Evolutionary conservation across 345 rosid species (phyloP).

Genomic region (Boechera divaricarpa): DNA sequence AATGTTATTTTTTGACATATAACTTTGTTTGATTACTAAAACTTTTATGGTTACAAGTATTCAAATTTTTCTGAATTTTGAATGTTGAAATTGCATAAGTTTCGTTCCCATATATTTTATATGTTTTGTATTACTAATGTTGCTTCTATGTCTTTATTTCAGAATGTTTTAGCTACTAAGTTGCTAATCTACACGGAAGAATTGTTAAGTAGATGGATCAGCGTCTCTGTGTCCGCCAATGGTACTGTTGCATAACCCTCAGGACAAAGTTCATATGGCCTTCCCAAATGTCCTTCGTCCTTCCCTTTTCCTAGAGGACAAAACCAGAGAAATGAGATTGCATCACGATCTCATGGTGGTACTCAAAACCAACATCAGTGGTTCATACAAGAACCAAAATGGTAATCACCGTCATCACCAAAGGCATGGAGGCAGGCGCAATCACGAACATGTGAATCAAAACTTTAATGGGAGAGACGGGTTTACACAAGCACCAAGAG

Average conservation of each 20-base stretch:
- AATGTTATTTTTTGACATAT: too few relatives aligned
- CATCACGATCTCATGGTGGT: slow-evolving; percentile 51
- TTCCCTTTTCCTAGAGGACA: slow-evolving; percentile 61
- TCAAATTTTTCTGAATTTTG: too few relatives aligned
- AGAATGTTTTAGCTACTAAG: too few relatives aligned
- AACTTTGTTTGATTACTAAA: too few relatives aligned
- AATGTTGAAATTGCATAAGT: too few relatives aligned
- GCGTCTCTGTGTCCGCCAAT: slow-evolving; percentile 46
- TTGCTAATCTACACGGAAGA: too few relatives aligned
- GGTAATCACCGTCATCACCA: slow-evolving; percentile 50
- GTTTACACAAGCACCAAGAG: too few relatives aligned
- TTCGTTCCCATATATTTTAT: too few relatives aligned
- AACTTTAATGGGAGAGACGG: too few relatives aligned
- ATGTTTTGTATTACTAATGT: too few relatives aligned
- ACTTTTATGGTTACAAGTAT: too few relatives aligned
- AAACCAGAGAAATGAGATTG: slow-evolving; percentile 32
- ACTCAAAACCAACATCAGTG: slow-evolving; percentile 59
- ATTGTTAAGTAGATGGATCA: not conserved
- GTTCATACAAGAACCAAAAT: slow-evolving; percentile 57
- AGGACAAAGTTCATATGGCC: slow-evolving; percentile 33
- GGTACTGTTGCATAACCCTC: slow-evolving; percentile 50
- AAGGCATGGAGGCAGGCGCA: slow-evolving; percentile 61
- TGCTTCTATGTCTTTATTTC: too few relatives aligned
- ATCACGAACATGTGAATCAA: not conserved
- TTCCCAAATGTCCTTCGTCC: slow-evolving; percentile 43